phyloP scores from a whole-genome alignment of 2,329 filamentous ascomycete genomes.

The Ophioceras dolichostomum region DNA sequence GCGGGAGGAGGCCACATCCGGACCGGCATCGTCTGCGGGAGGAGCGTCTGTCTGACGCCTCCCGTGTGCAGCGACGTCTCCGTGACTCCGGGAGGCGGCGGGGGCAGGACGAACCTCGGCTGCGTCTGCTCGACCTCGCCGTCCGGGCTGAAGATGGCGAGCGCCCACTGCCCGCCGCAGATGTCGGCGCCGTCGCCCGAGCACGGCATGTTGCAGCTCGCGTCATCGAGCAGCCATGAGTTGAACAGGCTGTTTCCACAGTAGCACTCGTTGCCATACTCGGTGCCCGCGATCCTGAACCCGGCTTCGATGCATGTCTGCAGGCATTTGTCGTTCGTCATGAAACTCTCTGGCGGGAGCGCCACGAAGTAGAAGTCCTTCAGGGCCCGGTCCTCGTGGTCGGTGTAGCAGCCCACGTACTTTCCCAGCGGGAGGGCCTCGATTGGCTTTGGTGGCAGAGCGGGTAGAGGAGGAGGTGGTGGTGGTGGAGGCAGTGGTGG shows the following conservation, averaged over 20 bases:
- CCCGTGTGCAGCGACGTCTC: conserved; percentile 7
- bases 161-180: conserved; percentile 10
- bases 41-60: conserved; percentile 9
- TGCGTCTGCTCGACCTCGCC: conserved; percentile 7
- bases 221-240: conserved; percentile 10
- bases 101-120: conserved; percentile 8
- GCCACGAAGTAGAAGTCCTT: conserved; percentile 7
- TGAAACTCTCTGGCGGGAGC: conserved; percentile 3
- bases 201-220: conserved; percentile 9
- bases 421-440: conserved; percentile 4
- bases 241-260: conserved; percentile 10
- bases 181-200: conserved; percentile 4
- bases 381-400: conserved; percentile 7
- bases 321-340: conserved; percentile 10
- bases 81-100: conserved; percentile 7
- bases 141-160: conserved; percentile 11
- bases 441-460: conserved; percentile 4
- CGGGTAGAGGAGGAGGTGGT: neutral
- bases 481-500: neutral
- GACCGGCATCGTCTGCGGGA: conserved; percentile 8
- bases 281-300: conserved; percentile 9
- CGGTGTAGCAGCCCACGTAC: conserved; percentile 11
- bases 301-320: conserved; percentile 6
- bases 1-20: conserved; percentile 8
- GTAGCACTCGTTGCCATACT: conserved; percentile 10